phyloP scores from a whole-genome alignment of 2,329 filamentous ascomycete species.

The Aaosphaeria arxii region DNA sequence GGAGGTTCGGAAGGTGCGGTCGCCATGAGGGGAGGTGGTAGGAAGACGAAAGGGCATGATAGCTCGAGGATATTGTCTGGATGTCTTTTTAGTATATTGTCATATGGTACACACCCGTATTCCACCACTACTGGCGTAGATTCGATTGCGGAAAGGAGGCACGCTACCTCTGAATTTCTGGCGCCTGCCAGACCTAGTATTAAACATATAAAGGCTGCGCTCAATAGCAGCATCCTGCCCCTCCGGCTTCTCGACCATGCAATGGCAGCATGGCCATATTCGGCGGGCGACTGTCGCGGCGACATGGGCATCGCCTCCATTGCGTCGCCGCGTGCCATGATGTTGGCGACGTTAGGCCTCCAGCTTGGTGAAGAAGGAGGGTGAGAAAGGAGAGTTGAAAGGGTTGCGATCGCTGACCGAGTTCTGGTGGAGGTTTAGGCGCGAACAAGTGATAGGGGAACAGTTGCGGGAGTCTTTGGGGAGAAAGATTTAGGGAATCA shows the following conservation, averaged over 20 bases:
- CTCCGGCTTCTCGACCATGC: slow-evolving; percentile 28
- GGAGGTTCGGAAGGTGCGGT: slow-evolving; percentile 19
- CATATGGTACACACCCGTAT: neutral
- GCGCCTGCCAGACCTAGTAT: slow-evolving; percentile 1
- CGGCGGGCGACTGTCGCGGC: slow-evolving; percentile 17
- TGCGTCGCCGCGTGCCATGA: slow-evolving; percentile 18
- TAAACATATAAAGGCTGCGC: too few species aligned
- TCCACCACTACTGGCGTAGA: neutral
- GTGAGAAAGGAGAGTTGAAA: too few species aligned
- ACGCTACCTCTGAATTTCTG: slow-evolving; percentile 18
- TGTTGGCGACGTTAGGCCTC: neutral
- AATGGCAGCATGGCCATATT: slow-evolving; percentile 23
- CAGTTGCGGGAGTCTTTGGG: too few species aligned
- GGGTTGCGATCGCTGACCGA: too few species aligned
- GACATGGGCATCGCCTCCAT: slow-evolving; percentile 24
- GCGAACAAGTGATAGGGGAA: too few species aligned
- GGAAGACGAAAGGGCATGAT: slow-evolving; percentile 22
- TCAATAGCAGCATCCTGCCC: slow-evolving; percentile 14
- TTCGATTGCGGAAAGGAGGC: neutral
- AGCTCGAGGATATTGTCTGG: slow-evolving; percentile 22
- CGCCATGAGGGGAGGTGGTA: slow-evolving; percentile 26
- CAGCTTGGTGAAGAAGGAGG: too few species aligned
- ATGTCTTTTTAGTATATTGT: slow-evolving; percentile 7
- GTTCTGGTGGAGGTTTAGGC: too few species aligned
- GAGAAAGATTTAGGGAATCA: too few species aligned